Conservation (phyloP, 768 basidiomycete genomes). For the Boletus vinaceobasis region DNA sequence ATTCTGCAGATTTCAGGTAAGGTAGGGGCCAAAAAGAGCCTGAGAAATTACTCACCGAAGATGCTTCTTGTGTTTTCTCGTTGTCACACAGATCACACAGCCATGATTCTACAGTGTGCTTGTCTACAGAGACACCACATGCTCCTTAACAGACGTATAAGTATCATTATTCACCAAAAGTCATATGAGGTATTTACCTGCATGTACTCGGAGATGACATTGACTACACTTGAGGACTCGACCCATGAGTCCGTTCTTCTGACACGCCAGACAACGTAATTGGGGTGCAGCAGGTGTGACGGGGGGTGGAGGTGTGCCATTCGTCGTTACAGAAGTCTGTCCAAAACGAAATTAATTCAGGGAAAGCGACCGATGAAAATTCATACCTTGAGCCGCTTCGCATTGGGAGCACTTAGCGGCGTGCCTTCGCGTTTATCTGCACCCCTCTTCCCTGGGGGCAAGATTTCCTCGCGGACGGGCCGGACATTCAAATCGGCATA, state of each 20-base stretch:
- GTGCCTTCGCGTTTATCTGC: conserved; percentile 62
- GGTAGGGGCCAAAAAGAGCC: background rate
- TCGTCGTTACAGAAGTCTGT: conserved; percentile 39
- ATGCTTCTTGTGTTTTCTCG: conserved; percentile 74
- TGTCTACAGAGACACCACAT: conserved; percentile 67
- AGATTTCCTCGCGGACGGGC: conserved; percentile 63
- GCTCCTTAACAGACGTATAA: conserved; percentile 41
- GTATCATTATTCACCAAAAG: background rate
- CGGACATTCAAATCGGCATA: conserved; percentile 86
- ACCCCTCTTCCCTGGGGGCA: conserved; percentile 41
- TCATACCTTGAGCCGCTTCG: conserved; percentile 65
- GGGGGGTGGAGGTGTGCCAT: conserved; percentile 66
- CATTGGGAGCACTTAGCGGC: conserved; percentile 44
- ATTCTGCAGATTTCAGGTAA: conserved; percentile 44
- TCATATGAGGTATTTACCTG: conserved; percentile 43
- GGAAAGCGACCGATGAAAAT: background rate
- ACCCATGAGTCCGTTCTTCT: conserved; percentile 67
- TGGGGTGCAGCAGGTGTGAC: conserved; percentile 51
- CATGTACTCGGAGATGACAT: conserved; percentile 77
- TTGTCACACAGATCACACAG: conserved; percentile 86
- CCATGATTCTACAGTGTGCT: conserved; percentile 69
- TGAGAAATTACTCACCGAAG: conserved; percentile 52
- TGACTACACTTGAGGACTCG: conserved; percentile 80
- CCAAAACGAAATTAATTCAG: background rate
- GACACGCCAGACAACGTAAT: conserved; percentile 71